Base-by-base conservation (phyloP, 306 rosid genomes). In the Begonia peltatifolia region DNA sequence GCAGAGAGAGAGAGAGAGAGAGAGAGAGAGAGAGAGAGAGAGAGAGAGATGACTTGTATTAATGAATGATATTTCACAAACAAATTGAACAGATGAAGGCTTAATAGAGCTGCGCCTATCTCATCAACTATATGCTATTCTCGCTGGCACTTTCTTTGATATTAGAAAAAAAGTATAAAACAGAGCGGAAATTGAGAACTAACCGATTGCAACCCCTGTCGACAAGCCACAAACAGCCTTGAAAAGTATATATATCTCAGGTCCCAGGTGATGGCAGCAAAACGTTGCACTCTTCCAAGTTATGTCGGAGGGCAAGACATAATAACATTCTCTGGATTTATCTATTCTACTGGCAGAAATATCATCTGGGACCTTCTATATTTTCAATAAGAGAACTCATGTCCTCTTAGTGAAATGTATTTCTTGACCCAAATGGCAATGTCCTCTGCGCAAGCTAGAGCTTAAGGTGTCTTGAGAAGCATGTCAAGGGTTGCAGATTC, bases 341-440 rank as follows among this genome's bases (percentile, higher is more conserved):
- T 30, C 36, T 30, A 4, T 30, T 30, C 36, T 30, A 30, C 36
- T 30, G 2, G 6, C 36, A 1, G 36, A 30, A 30, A 30, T 30
- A 30, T 30, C 36, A 25, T 13, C 69, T 9, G 47, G 47, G 47
- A 59, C 44, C 53, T 47, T 56, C 42, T 41, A 41, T 56, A 64
- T 55, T 57, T 65, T 74, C 70, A 90, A 68, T 90, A 90, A 48
- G 99, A 90, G 74, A 90, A 86, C 64, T 90, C 95, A 14, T 90
- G 94, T 62, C 99, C 95, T 67, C 94, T 76, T 54, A 83, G 79
- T 50, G 95, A 90, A 62, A 86, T 86, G 64, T 80, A 86, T 57
- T 90, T 90, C 74, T 90, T 76, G 57, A 80, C 92, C 99, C 99
- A 90, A 57, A 90, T 86, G 76, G 95, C 89, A 47, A 90, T 79